These are phyloP conservation scores for Alternaria panax DNA, from an alignment of 2,329 filamentous ascomycete genomes.

Conservation along the genomic window DNA sequence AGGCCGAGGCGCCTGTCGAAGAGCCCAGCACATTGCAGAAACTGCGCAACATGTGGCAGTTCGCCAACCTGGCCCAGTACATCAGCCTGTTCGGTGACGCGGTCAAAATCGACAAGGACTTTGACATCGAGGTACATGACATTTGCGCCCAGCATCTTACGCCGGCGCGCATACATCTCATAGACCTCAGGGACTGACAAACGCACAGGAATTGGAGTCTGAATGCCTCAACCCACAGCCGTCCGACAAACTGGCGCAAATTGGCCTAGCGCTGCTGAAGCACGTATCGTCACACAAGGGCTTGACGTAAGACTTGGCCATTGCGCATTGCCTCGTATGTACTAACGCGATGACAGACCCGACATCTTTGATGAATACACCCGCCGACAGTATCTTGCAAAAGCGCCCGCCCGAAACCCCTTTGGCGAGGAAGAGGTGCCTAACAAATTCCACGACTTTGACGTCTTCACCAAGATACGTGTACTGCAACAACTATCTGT, in stretches of 20 bases:
- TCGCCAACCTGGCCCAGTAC: conserved; percentile 92
- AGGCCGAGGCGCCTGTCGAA: conserved; percentile 57
- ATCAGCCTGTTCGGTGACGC: conserved; percentile 88
- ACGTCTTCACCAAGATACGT: conserved; percentile 80
- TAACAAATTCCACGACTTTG: conserved; percentile 78
- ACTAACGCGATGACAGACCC: conserved; percentile 60
- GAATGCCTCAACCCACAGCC: conserved; percentile 81
- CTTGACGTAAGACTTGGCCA: conserved; percentile 72
- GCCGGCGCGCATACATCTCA: conserved; percentile 19
- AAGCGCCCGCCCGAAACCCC: conserved; percentile 79
- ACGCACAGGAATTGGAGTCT: conserved; percentile 77
- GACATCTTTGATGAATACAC: conserved; percentile 95
- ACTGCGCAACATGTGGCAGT: conserved; percentile 93
- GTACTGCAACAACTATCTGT: conserved; percentile 88
- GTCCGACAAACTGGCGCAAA: conserved; percentile 77
- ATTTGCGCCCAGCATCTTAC: conserved; percentile 29
- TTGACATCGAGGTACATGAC: conserved; percentile 81
- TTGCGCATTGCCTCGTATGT: neutral
- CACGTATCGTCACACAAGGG: conserved; percentile 93
- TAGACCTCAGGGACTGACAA: conserved; percentile 37
- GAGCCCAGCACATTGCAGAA: conserved; percentile 62
- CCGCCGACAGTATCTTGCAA: conserved; percentile 84
- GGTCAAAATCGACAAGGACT: conserved; percentile 86
- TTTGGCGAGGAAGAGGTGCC: conserved; percentile 81
- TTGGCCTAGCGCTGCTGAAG: conserved; percentile 88